phyloP scores from a whole-genome alignment of 2,329 filamentous ascomycete species.

The Diaporthe destruens region DNA sequence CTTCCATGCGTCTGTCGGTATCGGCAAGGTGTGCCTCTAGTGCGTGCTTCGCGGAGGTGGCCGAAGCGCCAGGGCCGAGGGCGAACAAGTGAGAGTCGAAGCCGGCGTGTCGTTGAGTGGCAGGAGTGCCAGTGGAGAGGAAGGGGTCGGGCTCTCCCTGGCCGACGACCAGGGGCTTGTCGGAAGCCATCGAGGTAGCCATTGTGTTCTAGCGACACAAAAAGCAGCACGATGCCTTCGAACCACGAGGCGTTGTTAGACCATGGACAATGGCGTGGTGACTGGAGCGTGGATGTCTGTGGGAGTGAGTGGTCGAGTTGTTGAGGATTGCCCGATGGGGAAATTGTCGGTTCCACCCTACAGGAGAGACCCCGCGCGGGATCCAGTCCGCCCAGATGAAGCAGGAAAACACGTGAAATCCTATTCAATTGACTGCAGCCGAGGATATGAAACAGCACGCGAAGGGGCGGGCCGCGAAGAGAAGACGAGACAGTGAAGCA shows the following conservation, averaged over 20 bases:
- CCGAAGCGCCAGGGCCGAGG: constrained; percentile 81
- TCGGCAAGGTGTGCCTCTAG: constrained; percentile 93
- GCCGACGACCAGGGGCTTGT: constrained; percentile 56
- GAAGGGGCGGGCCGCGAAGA: constrained; percentile 11
- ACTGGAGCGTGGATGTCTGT: constrained; percentile 5
- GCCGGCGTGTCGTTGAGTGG: constrained; percentile 79
- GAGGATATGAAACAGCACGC: constrained; percentile 24
- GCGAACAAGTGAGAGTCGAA: constrained; percentile 87
- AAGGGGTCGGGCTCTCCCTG: constrained; percentile 68
- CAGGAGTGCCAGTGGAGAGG: constrained; percentile 59
- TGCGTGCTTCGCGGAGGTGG: constrained; percentile 87
- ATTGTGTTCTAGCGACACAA: constrained; percentile 49
- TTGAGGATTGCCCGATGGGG: constrained; percentile 12
- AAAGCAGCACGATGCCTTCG: constrained; percentile 40
- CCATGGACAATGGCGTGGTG: constrained; percentile 34
- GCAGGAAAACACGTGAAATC: constrained; percentile 13
- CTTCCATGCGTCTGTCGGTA: constrained; percentile 90
- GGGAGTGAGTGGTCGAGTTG: constrained; percentile 19
- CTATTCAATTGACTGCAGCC: constrained; percentile 4
- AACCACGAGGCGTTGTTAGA: constrained; percentile 38
- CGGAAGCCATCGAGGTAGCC: constrained; percentile 59
- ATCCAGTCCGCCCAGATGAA: constrained; percentile 24
- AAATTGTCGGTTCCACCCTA: constrained; percentile 18
- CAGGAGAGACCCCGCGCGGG: constrained; percentile 26
- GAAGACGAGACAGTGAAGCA: neutral